These are phyloP conservation scores for Solanum gandarillasii DNA, from an alignment of 257 asterid species.

Conservation along the genomic window DNA sequence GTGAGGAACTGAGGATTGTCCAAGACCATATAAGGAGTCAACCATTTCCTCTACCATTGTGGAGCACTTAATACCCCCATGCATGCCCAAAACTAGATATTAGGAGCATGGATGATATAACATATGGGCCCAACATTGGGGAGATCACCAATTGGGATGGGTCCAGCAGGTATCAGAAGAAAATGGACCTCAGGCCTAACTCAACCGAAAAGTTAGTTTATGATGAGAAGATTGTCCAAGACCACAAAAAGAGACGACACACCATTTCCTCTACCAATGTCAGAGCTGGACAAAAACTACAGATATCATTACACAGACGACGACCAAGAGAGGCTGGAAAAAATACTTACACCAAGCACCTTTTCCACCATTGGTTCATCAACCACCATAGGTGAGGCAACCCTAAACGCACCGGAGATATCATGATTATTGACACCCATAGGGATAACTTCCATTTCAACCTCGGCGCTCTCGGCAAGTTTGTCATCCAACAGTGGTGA, in stretches of 20 bases:
- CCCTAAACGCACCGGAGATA: constrained; percentile 58
- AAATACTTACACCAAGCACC: constrained; percentile 87
- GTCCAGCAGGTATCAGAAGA: background rate
- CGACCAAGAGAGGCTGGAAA: background rate
- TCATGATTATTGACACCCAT: constrained; percentile 77
- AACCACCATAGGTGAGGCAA: constrained; percentile 55
- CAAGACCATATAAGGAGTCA: background rate
- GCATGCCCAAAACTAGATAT: background rate
- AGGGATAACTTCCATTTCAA: constrained; percentile 96
- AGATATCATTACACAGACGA: background rate
- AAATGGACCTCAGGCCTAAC: background rate
- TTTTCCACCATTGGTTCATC: constrained; percentile 95
- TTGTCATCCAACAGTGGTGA: constrained; percentile 76
- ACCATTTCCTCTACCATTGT: background rate
- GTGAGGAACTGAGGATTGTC: background rate
- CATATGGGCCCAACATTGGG: background rate
- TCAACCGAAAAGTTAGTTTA: background rate
- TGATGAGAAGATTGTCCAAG: background rate
- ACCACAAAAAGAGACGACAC: background rate
- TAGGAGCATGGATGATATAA: background rate
- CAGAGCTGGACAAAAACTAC: background rate
- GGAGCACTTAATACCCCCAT: background rate
- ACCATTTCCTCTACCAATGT: background rate
- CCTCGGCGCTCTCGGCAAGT: constrained; percentile 87
- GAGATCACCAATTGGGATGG: background rate